Evolutionary conservation across 202 grass and related monocot species (phyloP).

Genomic region (Carex arenaria): DNA sequence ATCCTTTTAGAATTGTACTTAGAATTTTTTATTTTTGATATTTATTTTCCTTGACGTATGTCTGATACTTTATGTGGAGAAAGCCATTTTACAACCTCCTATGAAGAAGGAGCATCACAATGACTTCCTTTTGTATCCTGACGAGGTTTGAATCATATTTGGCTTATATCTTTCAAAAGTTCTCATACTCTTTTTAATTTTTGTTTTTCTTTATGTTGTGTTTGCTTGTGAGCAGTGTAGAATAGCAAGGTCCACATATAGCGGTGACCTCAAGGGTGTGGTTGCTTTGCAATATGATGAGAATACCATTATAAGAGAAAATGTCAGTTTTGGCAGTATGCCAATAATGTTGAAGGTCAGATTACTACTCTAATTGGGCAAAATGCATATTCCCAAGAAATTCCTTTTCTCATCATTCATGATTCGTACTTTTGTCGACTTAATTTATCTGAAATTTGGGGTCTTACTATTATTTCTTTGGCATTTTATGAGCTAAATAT

Average conservation of each 20-base stretch:
- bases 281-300: conserved; percentile 50
- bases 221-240: conserved; percentile 61
- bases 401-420: background rate
- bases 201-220: conserved; percentile 12
- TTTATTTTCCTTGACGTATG: conserved; percentile 36
- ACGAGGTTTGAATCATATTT: conserved; percentile 47
- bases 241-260: conserved; percentile 59
- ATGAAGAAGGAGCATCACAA: conserved; percentile 41
- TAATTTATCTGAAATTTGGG: background rate
- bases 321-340: conserved; percentile 66
- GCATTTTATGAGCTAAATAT: background rate
- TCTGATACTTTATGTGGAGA: conserved; percentile 66
- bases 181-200: conserved; percentile 19
- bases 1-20: background rate
- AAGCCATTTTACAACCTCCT: conserved; percentile 41
- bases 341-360: conserved; percentile 94
- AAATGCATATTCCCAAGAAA: background rate
- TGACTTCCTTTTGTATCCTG: conserved; percentile 44
- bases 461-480: conserved; percentile 8
- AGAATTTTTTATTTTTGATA: background rate
- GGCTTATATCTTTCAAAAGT: background rate
- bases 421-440: background rate
- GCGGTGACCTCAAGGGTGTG: conserved; percentile 57
- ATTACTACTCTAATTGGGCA: background rate
- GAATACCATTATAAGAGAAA: conserved; percentile 42